Percentiles rank a stretch among this genome's conserved stretches.
phyloP scores from a whole-genome alignment of 257 asterid genomes.

The Lavandula angustifolia region DNA sequence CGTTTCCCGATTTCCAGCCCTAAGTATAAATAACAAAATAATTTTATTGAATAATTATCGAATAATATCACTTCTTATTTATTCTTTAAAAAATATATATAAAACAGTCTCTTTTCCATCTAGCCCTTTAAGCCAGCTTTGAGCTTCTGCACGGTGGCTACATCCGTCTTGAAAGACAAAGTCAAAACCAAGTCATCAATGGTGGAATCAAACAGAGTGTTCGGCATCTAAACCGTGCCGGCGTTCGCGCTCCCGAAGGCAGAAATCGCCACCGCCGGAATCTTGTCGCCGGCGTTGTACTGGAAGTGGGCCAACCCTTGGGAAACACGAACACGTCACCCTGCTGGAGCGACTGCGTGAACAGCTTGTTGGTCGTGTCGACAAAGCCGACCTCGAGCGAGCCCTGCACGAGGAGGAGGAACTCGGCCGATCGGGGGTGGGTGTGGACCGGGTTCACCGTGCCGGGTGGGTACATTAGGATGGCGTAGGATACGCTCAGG shows the following conservation, averaged over 20 bases:
- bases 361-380: constrained; percentile 48
- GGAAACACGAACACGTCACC: constrained; percentile 56
- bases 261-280: constrained; percentile 48
- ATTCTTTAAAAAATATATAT: background rate
- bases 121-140: constrained; percentile 45
- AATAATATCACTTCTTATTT: no score
- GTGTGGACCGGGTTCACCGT: constrained; percentile 61
- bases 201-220: constrained; percentile 41
- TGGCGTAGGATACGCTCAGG: constrained; percentile 55
- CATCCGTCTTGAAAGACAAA: constrained; percentile 52
- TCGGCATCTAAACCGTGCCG: constrained; percentile 52
- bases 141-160: constrained; percentile 50
- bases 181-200: constrained; percentile 48
- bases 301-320: constrained; percentile 53
- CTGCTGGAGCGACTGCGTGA: constrained; percentile 43
- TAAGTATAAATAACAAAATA: no score
- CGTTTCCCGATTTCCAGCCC: no score
- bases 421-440: constrained; percentile 66
- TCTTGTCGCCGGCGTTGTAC: constrained; percentile 44
- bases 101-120: background rate
- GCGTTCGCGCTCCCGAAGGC: constrained; percentile 59
- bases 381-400: constrained; percentile 55
- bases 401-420: constrained; percentile 51
- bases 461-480: constrained; percentile 45
- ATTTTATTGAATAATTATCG: no score